phyloP scores from a whole-genome alignment of 805 yeast genomes.

The Kuraishia cidri region DNA sequence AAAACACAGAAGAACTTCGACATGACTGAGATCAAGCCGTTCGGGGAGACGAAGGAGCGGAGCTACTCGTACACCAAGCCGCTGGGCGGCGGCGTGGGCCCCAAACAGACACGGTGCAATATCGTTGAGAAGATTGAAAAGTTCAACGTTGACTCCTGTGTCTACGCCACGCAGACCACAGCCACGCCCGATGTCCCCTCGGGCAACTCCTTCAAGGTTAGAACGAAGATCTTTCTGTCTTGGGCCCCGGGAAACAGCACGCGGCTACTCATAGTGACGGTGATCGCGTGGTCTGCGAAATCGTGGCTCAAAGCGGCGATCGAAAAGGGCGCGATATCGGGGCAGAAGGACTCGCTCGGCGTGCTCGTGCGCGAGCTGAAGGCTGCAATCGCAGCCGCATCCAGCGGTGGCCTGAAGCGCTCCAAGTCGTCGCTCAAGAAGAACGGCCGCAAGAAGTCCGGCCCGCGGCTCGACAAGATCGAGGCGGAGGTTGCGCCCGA shows the following conservation, averaged over 20 bases:
- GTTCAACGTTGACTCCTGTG: conserved; percentile 34
- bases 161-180: conserved; percentile 47
- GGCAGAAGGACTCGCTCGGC: conserved; percentile 55
- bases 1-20: conserved; percentile 58
- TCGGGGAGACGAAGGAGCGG: conserved; percentile 26
- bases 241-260: conserved; percentile 60
- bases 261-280: conserved; percentile 39
- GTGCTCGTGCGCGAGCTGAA: conserved; percentile 38
- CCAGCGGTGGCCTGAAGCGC: conserved; percentile 4
- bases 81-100: conserved; percentile 60
- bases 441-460: conserved; percentile 4
- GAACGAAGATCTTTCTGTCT: conserved; percentile 44
- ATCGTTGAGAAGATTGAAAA: conserved; percentile 52
- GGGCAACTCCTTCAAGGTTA: conserved; percentile 57
- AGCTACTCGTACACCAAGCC: conserved; percentile 56
- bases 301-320: conserved; percentile 75
- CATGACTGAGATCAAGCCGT: conserved; percentile 38
- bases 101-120: conserved; percentile 62
- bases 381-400: conserved; percentile 19
- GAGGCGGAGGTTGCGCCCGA: conserved; percentile 7
- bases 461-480: background rate
- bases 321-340: conserved; percentile 66
- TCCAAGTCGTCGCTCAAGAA: conserved; percentile 8
- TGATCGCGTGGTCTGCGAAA: conserved; percentile 63
- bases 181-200: conserved; percentile 81